Evolutionary conservation across 2,329 filamentous ascomycete genomes (phyloP), one percentile per base, ranked within the genome.

Genomic region (Aspergillus sp.): DNA sequence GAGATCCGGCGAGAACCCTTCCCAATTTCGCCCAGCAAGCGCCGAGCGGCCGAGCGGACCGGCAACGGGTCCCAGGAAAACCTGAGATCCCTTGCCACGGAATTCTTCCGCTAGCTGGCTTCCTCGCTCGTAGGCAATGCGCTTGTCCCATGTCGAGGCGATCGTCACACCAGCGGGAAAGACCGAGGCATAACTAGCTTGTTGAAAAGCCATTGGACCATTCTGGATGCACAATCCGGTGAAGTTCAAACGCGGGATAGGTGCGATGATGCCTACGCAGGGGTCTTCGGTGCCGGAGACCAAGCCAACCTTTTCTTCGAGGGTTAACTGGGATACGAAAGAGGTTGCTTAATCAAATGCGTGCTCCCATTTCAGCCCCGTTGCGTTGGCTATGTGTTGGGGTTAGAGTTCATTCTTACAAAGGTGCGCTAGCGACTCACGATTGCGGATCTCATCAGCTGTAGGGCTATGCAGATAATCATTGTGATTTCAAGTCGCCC

Each of bases 111-210:
- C 86, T 77, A 88, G 82, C 49, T 80, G 80, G 10, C 77, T 72
- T 0, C 78, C 86, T 45, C 85, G 74, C 51, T 80, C 72, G 55
- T 85, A 82, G 0, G 85, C 82, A 59, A 87, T 66, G 4, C 82
- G 78, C 53, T 73, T 76, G 59, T 87, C 84, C 85, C 85, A 88
- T 7, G 73, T 75, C 1, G 88, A 87, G 20, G 87, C 89, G 1
- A 82, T 83, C 0, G 88, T 91, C 62, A 92, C 88, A 39, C 90
- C 90, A 14, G 88, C 84, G 1, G 89, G 88, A 65, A 93, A 93
- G 0, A 86, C 88, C 1, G 89, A 91, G 49, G 87, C 84, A 62
- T 90, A 86, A 64, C 91, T 88, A 3, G 87, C 85, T 16, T 84
- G 83, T 6, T 88, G 84, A 20, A 93, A 80, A 22, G 90, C 89